Conservation (phyloP, 768 basidiomycete genomes). For the Agrocybe praecox region DNA sequence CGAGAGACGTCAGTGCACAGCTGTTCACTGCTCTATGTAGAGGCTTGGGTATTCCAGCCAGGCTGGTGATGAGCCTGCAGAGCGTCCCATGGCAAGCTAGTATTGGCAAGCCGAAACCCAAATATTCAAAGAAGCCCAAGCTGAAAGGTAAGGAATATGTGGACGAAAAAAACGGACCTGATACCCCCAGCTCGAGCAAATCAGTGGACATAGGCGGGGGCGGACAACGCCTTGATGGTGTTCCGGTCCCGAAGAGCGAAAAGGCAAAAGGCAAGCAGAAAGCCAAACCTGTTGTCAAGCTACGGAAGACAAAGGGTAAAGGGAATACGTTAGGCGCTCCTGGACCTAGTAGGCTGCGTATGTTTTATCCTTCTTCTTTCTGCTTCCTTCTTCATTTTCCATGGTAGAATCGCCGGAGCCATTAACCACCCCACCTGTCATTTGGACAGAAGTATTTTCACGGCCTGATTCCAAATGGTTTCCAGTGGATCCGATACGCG, state of each 20-base stretch:
- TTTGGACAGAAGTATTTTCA: conserved; percentile 98
- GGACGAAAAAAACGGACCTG: conserved; percentile 30
- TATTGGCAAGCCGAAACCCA: conserved; percentile 35
- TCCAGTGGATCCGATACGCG: conserved; percentile 87
- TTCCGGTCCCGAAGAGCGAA: conserved; percentile 37
- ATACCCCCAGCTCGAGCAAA: conserved; percentile 23
- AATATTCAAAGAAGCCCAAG: conserved; percentile 33
- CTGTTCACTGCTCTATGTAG: conserved; percentile 91
- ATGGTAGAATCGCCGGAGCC: conserved; percentile 50
- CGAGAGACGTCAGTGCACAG: conserved; percentile 85
- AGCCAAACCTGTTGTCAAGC: conserved; percentile 53
- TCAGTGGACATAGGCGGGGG: conserved; percentile 25
- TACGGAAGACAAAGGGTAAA: conserved; percentile 58
- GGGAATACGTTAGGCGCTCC: conserved; percentile 42
- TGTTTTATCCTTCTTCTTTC: background rate
- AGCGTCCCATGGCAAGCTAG: conserved; percentile 87
- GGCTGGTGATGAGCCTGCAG: conserved; percentile 89
- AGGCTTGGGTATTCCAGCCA: conserved; percentile 81
- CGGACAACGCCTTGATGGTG: conserved; percentile 45
- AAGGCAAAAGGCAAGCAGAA: conserved; percentile 64
- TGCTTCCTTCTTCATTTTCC: background rate
- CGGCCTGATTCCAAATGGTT: conserved; percentile 91
- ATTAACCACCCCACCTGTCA: conserved; percentile 73
- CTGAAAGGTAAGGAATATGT: conserved; percentile 34
- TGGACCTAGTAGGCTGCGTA: conserved; percentile 22